Evolutionary conservation across 345 rosid genomes (phyloP).

Genomic region (Mallotus nudiflorus): DNA sequence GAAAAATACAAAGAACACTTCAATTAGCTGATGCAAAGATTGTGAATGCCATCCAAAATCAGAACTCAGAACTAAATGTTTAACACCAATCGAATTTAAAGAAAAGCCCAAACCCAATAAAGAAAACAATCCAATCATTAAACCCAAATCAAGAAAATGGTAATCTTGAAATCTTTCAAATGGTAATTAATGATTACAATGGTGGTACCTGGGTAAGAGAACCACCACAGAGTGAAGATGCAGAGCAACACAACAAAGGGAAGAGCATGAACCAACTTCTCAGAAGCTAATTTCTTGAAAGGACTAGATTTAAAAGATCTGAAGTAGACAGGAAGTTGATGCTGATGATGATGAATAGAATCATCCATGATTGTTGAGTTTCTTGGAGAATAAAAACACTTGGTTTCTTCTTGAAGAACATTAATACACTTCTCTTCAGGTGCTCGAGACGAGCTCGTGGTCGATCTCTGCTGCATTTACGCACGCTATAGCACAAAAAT

Average conservation of each 20-base stretch:
- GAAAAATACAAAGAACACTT: not conserved
- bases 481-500: not conserved
- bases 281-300: slow-evolving; percentile 28
- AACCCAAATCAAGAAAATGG: not conserved
- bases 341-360: no score
- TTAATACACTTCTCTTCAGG: not conserved
- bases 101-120: not conserved
- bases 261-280: slow-evolving; percentile 49
- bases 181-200: no score
- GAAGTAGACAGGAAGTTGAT: slow-evolving; percentile 37
- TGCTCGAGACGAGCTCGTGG: slow-evolving; percentile 17
- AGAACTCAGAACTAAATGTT: not conserved
- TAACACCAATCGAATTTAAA: not conserved
- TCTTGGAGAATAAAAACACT: slow-evolving; percentile 7
- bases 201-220: slow-evolving; percentile 56
- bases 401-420: not conserved
- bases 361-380: slow-evolving; percentile 23
- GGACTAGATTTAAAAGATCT: slow-evolving; percentile 5
- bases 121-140: not conserved
- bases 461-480: slow-evolving; percentile 24
- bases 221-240: slow-evolving; percentile 64
- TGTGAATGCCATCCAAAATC: not conserved
- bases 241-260: slow-evolving; percentile 47
- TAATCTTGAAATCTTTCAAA: slow-evolving; percentile 1
- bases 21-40: no score